phyloP scores from a whole-genome alignment of 2,329 filamentous ascomycete genomes.

The Sporothrix dimorphospora region DNA sequence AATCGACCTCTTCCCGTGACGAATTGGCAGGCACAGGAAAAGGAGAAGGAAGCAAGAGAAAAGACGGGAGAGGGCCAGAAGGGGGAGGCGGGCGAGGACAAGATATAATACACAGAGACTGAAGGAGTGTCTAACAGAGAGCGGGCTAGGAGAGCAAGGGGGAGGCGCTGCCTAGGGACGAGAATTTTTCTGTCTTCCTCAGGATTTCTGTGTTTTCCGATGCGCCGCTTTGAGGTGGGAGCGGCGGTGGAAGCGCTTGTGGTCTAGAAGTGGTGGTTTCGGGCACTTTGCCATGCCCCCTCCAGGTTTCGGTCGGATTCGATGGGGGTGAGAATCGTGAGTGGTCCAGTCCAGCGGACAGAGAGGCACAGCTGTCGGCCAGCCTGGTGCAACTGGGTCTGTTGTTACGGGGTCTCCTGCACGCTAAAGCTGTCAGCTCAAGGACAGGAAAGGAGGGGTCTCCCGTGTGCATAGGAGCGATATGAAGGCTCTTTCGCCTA shows the following conservation, averaged over 20 bases:
- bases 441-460: conserved; percentile 2
- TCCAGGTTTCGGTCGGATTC: conserved; percentile 31
- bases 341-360: conserved; percentile 15
- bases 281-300: conserved; percentile 19
- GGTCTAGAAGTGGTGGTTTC: conserved; percentile 10
- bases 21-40: not conserved
- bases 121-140: not conserved
- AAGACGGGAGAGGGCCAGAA: not conserved
- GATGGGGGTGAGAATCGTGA: conserved; percentile 27
- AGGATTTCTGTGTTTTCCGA: conserved; percentile 20
- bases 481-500: not conserved
- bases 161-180: conserved; percentile 22
- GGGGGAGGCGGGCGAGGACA: conserved; percentile 18
- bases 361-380: conserved; percentile 9
- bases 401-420: not conserved
- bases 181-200: not conserved
- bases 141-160: conserved; percentile 18
- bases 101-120: conserved; percentile 25
- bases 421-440: conserved; percentile 27
- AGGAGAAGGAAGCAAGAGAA: not conserved
- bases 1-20: conserved; percentile 17
- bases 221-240: conserved; percentile 9
- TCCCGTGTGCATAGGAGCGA: not conserved
- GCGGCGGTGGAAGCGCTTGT: not conserved
- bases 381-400: conserved; percentile 13